A percentile compares a stretch with the other conserved stretches of the same genome.
Evolutionary conservation across 108 stramenopile species (phyloP).

Genomic region (Pseudonitzschia delicatissima): DNA sequence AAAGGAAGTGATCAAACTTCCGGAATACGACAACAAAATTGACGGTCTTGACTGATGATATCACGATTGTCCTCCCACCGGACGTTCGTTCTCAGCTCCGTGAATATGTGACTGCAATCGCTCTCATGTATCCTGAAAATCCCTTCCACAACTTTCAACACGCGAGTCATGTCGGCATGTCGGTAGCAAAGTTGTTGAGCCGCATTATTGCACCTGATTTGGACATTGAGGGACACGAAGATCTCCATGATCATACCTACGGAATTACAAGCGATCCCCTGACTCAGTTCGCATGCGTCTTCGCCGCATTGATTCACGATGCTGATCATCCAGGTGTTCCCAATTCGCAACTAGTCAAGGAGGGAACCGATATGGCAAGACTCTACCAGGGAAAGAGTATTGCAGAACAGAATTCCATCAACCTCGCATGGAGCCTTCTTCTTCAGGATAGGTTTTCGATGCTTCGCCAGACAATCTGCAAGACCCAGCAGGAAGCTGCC

Average conservation of each 20-base stretch:
- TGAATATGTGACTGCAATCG: slow-evolving; percentile 34
- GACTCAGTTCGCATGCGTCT: slow-evolving; percentile 49
- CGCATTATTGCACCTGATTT: slow-evolving; percentile 39
- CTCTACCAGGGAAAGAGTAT: slow-evolving; percentile 35
- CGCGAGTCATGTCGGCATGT: slow-evolving; percentile 51
- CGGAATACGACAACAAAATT: slow-evolving; percentile 16
- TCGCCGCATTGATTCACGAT: slow-evolving; percentile 57
- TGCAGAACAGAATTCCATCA: slow-evolving; percentile 52
- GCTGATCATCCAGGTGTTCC: slow-evolving; percentile 52
- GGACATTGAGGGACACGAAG: slow-evolving; percentile 20
- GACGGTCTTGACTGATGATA: too few species aligned
- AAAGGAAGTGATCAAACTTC: slow-evolving; percentile 26
- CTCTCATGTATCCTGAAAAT: slow-evolving; percentile 39
- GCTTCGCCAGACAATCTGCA: slow-evolving; percentile 27
- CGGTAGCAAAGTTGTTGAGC: slow-evolving; percentile 43
- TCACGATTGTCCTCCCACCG: slow-evolving; percentile 29
- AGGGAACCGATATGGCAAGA: slow-evolving; percentile 26
- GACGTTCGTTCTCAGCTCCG: slow-evolving; percentile 36
- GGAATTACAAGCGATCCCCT: slow-evolving; percentile 45
- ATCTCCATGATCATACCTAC: slow-evolving; percentile 34
- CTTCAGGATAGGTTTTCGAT: slow-evolving; percentile 31
- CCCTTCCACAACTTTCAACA: slow-evolving; percentile 43
- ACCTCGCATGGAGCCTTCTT: slow-evolving; percentile 41
- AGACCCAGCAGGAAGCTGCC: slow-evolving; percentile 21
- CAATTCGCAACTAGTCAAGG: slow-evolving; percentile 48